Percentiles rank a stretch among this genome's conserved stretches.
Evolutionary conservation across 2,329 filamentous ascomycete genomes (phyloP).

Genomic region (Pseudovirgaria hyperparasitica): DNA sequence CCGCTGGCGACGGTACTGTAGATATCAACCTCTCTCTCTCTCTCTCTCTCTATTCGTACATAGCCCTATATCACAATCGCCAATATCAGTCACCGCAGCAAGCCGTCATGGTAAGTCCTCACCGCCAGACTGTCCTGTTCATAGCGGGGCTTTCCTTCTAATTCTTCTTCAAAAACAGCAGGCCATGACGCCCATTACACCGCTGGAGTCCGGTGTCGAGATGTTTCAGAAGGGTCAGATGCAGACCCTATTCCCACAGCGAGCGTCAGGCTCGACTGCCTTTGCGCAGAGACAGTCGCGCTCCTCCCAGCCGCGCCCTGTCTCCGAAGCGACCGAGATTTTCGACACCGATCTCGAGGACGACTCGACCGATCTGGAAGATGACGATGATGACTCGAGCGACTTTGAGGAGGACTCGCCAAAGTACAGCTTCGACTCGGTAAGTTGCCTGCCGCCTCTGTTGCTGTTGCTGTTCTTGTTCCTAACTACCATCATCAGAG

Average conservation of each 20-base stretch:
- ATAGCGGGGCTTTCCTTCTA: slow-evolving; percentile 3
- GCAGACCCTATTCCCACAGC: slow-evolving; percentile 49
- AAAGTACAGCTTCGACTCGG: slow-evolving; percentile 57
- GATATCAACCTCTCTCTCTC: too few species aligned
- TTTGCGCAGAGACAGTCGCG: too few species aligned
- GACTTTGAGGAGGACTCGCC: slow-evolving; percentile 44
- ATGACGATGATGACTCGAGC: slow-evolving; percentile 20
- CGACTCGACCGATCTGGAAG: slow-evolving; percentile 41
- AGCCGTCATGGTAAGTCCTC: slow-evolving; percentile 23
- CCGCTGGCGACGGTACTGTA: too few species aligned
- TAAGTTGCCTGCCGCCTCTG: slow-evolving; percentile 31
- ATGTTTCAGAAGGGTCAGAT: slow-evolving; percentile 37
- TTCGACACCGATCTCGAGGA: slow-evolving; percentile 67
- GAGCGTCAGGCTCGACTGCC: slow-evolving; percentile 27
- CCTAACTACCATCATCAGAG: slow-evolving; percentile 34
- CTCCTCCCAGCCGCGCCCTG: slow-evolving; percentile 40
- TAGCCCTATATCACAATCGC: too few species aligned
- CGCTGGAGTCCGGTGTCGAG: slow-evolving; percentile 29
- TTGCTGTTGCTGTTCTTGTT: slow-evolving; percentile 5
- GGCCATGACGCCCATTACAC: slow-evolving; percentile 32
- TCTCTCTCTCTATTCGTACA: too few species aligned
- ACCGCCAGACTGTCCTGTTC: slow-evolving; percentile 4
- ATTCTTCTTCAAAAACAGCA: slow-evolving; percentile 21
- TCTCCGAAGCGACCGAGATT: slow-evolving; percentile 63
- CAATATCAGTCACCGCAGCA: too few species aligned